Evolutionary conservation across 2,329 filamentous ascomycete species (phyloP).

Genomic region (Cercospora brassicicola): DNA sequence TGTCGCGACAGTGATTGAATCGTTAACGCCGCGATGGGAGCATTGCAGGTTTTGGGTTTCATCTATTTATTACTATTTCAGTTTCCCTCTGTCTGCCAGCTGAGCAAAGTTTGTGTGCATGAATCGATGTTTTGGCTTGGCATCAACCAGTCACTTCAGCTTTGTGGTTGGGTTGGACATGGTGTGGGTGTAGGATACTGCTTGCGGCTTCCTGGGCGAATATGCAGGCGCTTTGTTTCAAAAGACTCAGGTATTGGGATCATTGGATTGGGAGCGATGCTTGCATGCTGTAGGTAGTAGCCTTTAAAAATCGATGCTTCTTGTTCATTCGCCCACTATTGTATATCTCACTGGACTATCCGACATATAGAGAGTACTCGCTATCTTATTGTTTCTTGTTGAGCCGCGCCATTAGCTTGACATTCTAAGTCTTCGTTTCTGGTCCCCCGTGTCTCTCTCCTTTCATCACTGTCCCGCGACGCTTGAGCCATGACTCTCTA

Average conservation of each 20-base stretch:
- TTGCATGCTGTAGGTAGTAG: no score
- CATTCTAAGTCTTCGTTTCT: neutral
- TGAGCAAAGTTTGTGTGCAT: neutral
- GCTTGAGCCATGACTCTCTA: neutral
- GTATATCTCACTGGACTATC: no score
- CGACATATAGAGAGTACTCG: neutral
- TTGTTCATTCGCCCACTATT: no score
- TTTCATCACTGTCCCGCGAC: neutral
- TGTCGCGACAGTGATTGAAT: neutral
- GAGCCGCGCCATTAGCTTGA: neutral
- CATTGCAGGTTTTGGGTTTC: neutral
- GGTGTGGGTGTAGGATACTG: neutral
- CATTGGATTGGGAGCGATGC: no score
- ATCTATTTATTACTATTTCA: neutral
- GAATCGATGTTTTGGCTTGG: neutral
- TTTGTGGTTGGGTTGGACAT: neutral
- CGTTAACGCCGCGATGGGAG: neutral
- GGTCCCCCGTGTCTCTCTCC: neutral
- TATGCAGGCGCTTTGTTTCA: neutral
- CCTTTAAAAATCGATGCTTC: no score
- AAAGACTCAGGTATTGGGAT: neutral
- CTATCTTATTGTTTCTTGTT: neutral
- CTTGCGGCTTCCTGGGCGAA: neutral
- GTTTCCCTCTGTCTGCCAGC: neutral
- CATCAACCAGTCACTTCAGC: neutral